Conservation (phyloP, 164 flowering plant species). For the Santalum album region DNA sequence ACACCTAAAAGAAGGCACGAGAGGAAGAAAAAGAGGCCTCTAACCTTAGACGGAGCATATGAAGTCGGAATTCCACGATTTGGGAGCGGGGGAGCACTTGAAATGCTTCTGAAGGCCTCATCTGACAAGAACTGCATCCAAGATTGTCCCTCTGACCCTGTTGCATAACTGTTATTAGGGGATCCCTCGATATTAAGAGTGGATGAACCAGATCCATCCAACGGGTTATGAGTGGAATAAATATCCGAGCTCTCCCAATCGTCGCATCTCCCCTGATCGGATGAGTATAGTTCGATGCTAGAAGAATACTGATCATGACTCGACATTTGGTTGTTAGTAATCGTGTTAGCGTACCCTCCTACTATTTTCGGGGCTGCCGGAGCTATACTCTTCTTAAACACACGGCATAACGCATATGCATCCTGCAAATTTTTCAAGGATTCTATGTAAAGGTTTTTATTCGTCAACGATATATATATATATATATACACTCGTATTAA, state of each 20-base stretch:
- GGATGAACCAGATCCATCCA: conserved; percentile 25
- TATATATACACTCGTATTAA: too few relatives aligned
- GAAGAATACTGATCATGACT: conserved; percentile 32
- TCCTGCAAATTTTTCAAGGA: conserved; percentile 36
- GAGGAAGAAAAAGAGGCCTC: too few relatives aligned
- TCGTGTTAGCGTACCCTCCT: conserved; percentile 16
- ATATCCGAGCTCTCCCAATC: conserved; percentile 31
- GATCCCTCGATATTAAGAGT: conserved; percentile 8
- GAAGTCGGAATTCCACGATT: conserved; percentile 17
- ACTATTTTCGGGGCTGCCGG: conserved; percentile 27
- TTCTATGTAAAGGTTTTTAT: too few relatives aligned
- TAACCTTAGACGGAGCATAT: conserved; percentile 54
- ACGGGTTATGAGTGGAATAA: conserved; percentile 14
- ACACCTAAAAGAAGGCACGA: too few relatives aligned
- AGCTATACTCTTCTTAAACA: conserved; percentile 72
- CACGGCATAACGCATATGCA: conserved; percentile 86
- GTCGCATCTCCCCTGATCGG: conserved; percentile 37
- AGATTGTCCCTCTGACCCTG: conserved; percentile 24
- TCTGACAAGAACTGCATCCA: conserved; percentile 60
- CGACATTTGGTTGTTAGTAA: conserved; percentile 12
- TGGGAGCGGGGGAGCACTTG: conserved; percentile 28
- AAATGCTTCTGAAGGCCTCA: conserved; percentile 35
- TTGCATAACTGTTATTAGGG: neutral
- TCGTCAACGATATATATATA: too few relatives aligned
- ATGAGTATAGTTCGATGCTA: conserved; percentile 28